phyloP scores from a whole-genome alignment of 192 early-diverging fungal species.

The Coemansia sp. region DNA sequence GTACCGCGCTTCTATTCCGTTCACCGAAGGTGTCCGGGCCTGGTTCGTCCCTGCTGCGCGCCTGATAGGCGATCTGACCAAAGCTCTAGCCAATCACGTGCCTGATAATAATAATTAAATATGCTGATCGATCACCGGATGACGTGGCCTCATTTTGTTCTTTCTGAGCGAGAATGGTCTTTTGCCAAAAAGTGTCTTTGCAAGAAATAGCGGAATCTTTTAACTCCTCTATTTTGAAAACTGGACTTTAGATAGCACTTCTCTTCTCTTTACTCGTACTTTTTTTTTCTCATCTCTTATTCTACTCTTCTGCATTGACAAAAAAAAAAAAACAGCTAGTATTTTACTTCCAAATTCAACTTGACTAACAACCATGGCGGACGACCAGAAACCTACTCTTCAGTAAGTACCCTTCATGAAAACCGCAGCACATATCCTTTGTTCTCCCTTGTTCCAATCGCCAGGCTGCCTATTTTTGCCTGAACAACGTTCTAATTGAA shows the following conservation, averaged over 20 bases:
- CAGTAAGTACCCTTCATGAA: conserved; percentile 29
- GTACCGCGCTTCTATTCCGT: conserved; percentile 32
- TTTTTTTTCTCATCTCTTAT: background rate
- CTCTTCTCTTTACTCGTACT: background rate
- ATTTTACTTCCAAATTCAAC: background rate
- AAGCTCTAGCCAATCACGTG: background rate
- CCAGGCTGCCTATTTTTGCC: background rate
- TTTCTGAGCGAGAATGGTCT: background rate
- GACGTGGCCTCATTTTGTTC: background rate
- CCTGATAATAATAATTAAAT: background rate
- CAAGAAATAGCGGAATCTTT: background rate
- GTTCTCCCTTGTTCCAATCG: background rate
- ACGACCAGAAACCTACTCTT: conserved; percentile 42
- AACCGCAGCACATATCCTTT: background rate
- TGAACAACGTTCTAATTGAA: background rate
- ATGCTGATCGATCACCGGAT: background rate
- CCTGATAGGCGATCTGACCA: conserved; percentile 14
- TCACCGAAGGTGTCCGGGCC: conserved; percentile 20
- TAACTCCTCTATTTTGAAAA: conserved; percentile 6
- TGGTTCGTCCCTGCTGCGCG: conserved; percentile 34
- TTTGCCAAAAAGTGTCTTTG: background rate
- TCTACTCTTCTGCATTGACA: conserved; percentile 5
- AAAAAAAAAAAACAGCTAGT: background rate
- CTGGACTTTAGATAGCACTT: background rate
- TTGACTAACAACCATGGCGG: conserved; percentile 9